Evolutionary conservation across 306 rosid species (phyloP), one percentile per base, ranked within the genome.

Genomic region (Carpinus viminea): DNA sequence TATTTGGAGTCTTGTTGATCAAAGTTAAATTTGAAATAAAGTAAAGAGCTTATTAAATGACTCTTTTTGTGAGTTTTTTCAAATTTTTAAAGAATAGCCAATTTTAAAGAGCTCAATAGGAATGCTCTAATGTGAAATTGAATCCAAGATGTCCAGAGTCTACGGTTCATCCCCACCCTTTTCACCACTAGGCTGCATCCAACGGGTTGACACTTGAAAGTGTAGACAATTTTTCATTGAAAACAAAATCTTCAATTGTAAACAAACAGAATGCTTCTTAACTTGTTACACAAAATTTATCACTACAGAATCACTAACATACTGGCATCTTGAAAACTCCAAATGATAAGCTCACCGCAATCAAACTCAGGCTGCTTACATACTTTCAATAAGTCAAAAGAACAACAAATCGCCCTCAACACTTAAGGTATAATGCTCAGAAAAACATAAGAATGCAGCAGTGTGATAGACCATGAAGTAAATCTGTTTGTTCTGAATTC

Each of bases 361-460:
- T 53, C 59, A 71, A 71, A 36, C 43, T 70, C 45, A 3, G 70
- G 76, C 66, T 68, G 26, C 73, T 73, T 38, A 70, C 78, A 70
- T 43, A 43, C 62, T 46, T 77, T 48, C 62, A 66, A 57, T 60
- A 80, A 17, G 20, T 72, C 76, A 45, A 68, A 82, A 72, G 70
- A 56, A 79, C 52, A 79, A 70, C 47, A 46, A 72, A 47, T 52
- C 34, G 36, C 73, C 81, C 83, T 66, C 50, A 38, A 4, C 43
- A 38, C 9, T 34, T 64, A 12, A 4, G 43, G 13, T 16, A 38
- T 68, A n/a, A 38, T 65, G 17, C 36, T 3, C 20, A 16, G 5
- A 16, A 17, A 10, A 66, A 8, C 9, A 47, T 66, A 9, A 57
- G 68, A 57, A 31, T 12, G 72, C n/a, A 71, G 70, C 75, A 45